A percentile compares a stretch with the other conserved stretches of the same genome.
phyloP scores from a whole-genome alignment of 2,329 filamentous ascomycete genomes.

The Elsinoe ampelina region DNA sequence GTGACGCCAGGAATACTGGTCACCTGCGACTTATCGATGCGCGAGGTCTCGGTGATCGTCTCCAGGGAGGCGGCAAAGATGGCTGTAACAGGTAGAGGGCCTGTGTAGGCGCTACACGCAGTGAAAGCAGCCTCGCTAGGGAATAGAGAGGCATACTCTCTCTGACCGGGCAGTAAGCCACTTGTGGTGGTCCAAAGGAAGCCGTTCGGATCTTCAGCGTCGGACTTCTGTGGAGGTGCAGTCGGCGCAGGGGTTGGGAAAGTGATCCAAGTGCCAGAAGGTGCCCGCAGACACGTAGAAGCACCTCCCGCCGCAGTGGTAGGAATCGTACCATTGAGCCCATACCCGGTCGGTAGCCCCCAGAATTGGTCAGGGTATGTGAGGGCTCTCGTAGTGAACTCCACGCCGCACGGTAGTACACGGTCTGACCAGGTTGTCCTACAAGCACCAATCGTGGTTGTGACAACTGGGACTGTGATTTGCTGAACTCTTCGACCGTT shows the following conservation, averaged over 20 bases:
- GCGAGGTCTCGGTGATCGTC: not conserved
- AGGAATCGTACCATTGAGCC: not conserved
- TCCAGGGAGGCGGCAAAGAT: not conserved
- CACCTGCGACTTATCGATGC: not conserved
- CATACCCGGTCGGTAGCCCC: not conserved
- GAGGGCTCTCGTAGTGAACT: not conserved
- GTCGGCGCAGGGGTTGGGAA: not conserved
- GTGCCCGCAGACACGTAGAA: not conserved
- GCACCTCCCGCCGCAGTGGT: not conserved
- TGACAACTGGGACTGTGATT: not conserved
- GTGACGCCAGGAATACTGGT: not conserved
- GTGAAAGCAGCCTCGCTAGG: not conserved
- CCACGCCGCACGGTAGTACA: not conserved
- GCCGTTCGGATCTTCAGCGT: not conserved
- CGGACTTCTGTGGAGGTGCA: not conserved
- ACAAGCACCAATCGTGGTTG: not conserved
- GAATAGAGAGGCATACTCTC: not conserved
- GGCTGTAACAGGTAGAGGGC: not conserved
- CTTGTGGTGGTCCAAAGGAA: not conserved
- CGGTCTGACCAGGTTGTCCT: not conserved
- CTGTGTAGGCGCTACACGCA: not conserved
- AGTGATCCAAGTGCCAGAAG: not conserved
- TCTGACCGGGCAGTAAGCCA: not conserved
- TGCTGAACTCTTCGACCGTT: constrained; percentile 3
- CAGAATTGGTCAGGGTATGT: not conserved